Conservation (phyloP, 768 basidiomycete species). For the Lactifluus echinatus region DNA sequence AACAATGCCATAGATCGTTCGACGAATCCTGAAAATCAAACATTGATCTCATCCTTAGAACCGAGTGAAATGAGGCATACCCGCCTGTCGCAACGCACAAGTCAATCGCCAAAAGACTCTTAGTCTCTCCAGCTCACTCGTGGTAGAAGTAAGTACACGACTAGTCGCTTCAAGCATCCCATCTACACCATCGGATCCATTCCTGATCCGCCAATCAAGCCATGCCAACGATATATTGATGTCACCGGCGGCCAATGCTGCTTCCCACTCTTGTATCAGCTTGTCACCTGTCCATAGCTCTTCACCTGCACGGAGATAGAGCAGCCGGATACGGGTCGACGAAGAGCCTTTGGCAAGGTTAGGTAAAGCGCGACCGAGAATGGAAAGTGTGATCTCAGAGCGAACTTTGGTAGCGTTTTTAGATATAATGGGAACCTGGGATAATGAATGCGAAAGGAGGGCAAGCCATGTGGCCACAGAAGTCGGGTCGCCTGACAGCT, state of each 20-base stretch:
- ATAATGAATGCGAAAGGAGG: slow-evolving; percentile 54
- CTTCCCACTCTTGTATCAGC: slow-evolving; percentile 59
- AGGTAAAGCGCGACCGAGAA: slow-evolving; percentile 55
- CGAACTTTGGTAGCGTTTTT: slow-evolving; percentile 63
- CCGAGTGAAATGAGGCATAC: slow-evolving; percentile 31
- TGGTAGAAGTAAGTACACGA: slow-evolving; percentile 38
- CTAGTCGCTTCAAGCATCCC: slow-evolving; percentile 44
- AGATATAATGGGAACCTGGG: slow-evolving; percentile 49
- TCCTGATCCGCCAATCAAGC: slow-evolving; percentile 66
- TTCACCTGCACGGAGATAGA: slow-evolving; percentile 64
- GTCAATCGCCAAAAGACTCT: slow-evolving; percentile 67
- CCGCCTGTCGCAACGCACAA: slow-evolving; percentile 55
- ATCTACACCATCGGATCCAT: slow-evolving; percentile 38
- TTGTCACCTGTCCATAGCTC: slow-evolving; percentile 56
- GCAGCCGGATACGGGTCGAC: slow-evolving; percentile 46
- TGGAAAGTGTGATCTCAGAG: slow-evolving; percentile 60
- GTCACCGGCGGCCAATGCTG: slow-evolving; percentile 43
- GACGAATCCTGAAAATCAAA: slow-evolving; percentile 42
- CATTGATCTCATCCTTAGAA: not conserved
- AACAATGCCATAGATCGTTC: slow-evolving; percentile 73
- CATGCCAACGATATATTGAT: slow-evolving; percentile 68
- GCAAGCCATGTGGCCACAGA: slow-evolving; percentile 53
- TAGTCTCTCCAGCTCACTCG: slow-evolving; percentile 42
- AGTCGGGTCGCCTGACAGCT: slow-evolving; percentile 41
- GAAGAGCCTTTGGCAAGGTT: slow-evolving; percentile 43